A percentile compares a stretch with the other conserved stretches of the same genome.
Conservation (phyloP, 345 rosid species). For the Rhodamnia argentea region DNA sequence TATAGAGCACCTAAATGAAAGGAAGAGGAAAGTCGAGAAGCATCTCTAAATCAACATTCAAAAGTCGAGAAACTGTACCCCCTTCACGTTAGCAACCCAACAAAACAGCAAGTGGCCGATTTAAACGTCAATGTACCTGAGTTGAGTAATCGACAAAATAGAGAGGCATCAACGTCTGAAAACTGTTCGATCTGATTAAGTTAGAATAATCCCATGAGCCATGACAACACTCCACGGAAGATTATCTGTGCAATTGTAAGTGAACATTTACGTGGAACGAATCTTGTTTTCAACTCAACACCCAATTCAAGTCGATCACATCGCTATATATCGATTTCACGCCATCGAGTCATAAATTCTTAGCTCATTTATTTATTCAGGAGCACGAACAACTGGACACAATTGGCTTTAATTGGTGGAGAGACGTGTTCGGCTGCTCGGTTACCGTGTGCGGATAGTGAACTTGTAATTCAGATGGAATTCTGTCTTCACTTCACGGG, state of each 20-base stretch:
- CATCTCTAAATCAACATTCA: too few species aligned
- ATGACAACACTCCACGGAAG: neutral
- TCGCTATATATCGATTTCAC: neutral
- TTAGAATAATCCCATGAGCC: neutral
- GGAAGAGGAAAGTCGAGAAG: too few species aligned
- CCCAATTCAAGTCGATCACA: neutral
- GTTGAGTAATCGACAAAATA: too few species aligned
- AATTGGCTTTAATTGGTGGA: neutral
- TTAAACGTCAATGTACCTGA: too few species aligned
- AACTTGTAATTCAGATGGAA: neutral
- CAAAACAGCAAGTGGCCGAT: too few species aligned
- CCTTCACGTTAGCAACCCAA: too few species aligned
- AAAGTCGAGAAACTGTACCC: too few species aligned
- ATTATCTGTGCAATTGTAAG: neutral
- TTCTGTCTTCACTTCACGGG: neutral
- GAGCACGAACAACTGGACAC: neutral
- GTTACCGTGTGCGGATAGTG: neutral
- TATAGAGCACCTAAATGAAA: too few species aligned
- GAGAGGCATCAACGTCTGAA: too few species aligned
- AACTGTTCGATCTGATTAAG: neutral
- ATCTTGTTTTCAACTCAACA: neutral
- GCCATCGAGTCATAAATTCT: neutral
- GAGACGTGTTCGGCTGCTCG: neutral
- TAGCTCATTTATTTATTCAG: neutral
- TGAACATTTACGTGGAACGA: neutral